Base-by-base conservation (phyloP, 495 filamentous ascomycete genomes). In the Hypoxylon intermedium region DNA sequence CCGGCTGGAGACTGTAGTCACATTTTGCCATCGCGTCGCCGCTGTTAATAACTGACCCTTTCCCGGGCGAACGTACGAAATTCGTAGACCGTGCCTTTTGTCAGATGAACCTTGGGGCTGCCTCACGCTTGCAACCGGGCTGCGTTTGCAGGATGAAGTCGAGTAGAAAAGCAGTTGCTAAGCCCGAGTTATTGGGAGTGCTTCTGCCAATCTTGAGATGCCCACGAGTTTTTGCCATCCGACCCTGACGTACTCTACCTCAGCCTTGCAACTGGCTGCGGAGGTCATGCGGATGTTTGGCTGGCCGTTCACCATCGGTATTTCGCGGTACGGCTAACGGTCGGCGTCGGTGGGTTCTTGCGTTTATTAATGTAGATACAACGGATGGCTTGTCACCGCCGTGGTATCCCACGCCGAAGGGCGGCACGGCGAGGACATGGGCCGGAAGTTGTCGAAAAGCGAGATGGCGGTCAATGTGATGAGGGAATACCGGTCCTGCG, bases 401-500 rank as follows among this genome's bases (percentile, higher is more conserved):
- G 0, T 96, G 89, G 86, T 97, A 95, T 68, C 92, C 92, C 1
- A 78, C 89, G 0, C 93, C 93, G 0, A 80, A 75, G 3, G 94
- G 94, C 26, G 94, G 94, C n/a, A 91, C 85, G 0, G 78, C 85
- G 3, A 60, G 75, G 47, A 70, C 67, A 26, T 98, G 94, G 94
- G 81, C 83, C 15, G 84, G 87, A 34, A 89, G 87, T 59, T 98
- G 97, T 70, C 71, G 75, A 20, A 96, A 95, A 84, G 87, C 37
- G 80, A 78, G 53, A 71, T 98, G 76, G 94, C 97, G 0, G 70
- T 76, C 47, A 80, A 82, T n/a, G n/a, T n/a, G 69, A 96, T 98
- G 93, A 91, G 94, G 93, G 13, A 97, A 96, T 72, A 97, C 92
- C 5, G 90, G 82, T 0, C 83, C 88, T 24, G 89, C 89, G 1